These are phyloP conservation scores for Gossypium stocksii DNA, from an alignment of 345 rosid genomes.

Conservation along the genomic window DNA sequence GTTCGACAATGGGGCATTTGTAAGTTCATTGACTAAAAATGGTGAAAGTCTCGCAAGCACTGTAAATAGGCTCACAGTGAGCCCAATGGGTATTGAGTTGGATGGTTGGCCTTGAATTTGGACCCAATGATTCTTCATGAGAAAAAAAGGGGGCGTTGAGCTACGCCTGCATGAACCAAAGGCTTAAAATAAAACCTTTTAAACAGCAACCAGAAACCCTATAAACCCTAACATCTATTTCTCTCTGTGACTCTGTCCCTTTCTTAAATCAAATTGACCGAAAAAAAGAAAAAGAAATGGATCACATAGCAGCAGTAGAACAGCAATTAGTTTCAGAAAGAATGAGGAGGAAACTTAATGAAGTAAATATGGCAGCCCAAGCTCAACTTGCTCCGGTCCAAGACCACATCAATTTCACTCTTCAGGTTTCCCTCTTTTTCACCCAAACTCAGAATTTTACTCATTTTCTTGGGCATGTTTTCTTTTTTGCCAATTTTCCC, in stretches of 20 bases:
- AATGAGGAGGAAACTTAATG: constrained; percentile 53
- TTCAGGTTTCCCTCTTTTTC: constrained; percentile 50
- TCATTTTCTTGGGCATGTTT: background rate
- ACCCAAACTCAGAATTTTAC: background rate
- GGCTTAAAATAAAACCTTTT: background rate
- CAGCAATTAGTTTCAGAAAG: constrained; percentile 63
- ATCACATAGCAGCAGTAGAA: constrained; percentile 53
- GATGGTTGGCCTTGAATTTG: background rate
- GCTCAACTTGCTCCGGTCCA: constrained; percentile 67
- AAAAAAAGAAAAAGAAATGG: constrained; percentile 32
- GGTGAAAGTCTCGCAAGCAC: background rate
- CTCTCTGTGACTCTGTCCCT: background rate
- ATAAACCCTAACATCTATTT: background rate
- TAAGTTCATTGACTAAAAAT: background rate
- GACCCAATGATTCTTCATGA: background rate
- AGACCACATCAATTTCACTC: constrained; percentile 87
- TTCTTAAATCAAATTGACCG: background rate
- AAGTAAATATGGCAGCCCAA: constrained; percentile 69
- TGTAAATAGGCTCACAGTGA: background rate
- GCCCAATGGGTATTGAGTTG: background rate
- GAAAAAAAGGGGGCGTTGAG: background rate
- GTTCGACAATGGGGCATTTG: background rate
- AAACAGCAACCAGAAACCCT: background rate
- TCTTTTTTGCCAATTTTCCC: background rate
- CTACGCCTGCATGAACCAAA: background rate